Evolutionary conservation across 805 yeast genomes (phyloP), one percentile per base, ranked within the genome.

Genomic region (Lipomyces spencermartinsiae): DNA sequence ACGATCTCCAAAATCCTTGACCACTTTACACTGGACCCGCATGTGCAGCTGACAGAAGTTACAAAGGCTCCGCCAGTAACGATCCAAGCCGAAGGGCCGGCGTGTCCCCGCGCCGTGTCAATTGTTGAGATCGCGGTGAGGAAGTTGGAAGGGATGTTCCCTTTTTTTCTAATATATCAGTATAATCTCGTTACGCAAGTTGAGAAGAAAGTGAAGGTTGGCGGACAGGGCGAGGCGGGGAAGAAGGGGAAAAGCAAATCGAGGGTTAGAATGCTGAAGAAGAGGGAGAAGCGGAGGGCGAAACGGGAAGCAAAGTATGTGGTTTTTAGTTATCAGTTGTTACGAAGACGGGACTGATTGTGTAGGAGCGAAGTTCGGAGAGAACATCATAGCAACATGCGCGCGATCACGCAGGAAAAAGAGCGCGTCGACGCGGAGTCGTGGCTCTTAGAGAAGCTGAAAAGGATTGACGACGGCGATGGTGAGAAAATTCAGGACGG

Each of bases 111-210:
- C n/a, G 66, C 66, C 4, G 63, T 66, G 12, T 31, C 49, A 10
- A 57, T 66, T 9, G 57, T 33, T n/a, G 69, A 63, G 59, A n/a
- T 63, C 29, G 61, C 62, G 19, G 51, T 39, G 16, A 54, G 64
- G 16, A 10, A 37, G 43, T 22, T 62, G 33, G n/a, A 19, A 16
- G 34, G 25, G n/a, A 22, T 46, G 49, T 61, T 29, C 25, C 61
- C 61, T 12, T 37, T n/a, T 19, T 37, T 25, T 4, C 37, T 7
- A 9, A 10, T 66, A 19, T 59, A 55, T 25, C 69, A 66, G 58
- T 59, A 66, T 46, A 62, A 65, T 39, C 34, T 34, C 1, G 51
- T 49, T 22, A 25, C 64, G 46, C 54, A 56, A 34, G 51, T 58
- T 14, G 65, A 64, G 63, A 46, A 34, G 53, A 55, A 43, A 31